Evolutionary conservation across 371 early-diverging fungal species (phyloP).

Genomic region (Mortierella sp.): DNA sequence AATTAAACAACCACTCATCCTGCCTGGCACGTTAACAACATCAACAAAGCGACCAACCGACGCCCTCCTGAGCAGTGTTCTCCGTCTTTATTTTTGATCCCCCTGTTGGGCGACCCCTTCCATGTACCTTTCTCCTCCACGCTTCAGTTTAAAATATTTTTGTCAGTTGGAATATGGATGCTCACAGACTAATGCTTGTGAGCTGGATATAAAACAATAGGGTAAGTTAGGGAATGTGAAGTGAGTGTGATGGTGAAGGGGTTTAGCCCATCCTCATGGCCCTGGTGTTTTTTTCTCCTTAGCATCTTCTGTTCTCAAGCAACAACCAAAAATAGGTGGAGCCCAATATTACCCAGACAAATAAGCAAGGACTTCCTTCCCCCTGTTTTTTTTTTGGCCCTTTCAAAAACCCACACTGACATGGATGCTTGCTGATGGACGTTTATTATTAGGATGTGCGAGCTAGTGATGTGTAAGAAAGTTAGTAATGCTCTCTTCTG

Average conservation of each 20-base stretch:
- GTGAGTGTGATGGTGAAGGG: neutral
- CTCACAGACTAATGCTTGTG: neutral
- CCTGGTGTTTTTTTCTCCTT: neutral
- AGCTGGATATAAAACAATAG: conserved; percentile 1
- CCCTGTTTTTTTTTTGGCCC: neutral
- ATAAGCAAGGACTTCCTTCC: neutral
- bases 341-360: neutral
- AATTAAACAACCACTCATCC: neutral
- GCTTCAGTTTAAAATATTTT: too few species aligned
- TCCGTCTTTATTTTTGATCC: too few species aligned
- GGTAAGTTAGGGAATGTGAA: too few species aligned
- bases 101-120: too few species aligned
- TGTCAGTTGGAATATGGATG: neutral
- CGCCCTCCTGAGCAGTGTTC: too few species aligned
- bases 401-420: neutral
- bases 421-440: neutral
- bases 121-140: too few species aligned
- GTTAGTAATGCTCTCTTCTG: neutral
- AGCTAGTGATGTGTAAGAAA: neutral
- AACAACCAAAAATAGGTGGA: neutral
- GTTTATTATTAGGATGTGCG: neutral
- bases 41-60: neutral
- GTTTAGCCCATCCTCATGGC: neutral
- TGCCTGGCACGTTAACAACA: neutral
- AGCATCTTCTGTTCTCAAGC: neutral